Evolutionary conservation across 2,329 filamentous ascomycete species (phyloP), one percentile per base, ranked within the genome.

Genomic region (Tolypocladium ophioglossoides): DNA sequence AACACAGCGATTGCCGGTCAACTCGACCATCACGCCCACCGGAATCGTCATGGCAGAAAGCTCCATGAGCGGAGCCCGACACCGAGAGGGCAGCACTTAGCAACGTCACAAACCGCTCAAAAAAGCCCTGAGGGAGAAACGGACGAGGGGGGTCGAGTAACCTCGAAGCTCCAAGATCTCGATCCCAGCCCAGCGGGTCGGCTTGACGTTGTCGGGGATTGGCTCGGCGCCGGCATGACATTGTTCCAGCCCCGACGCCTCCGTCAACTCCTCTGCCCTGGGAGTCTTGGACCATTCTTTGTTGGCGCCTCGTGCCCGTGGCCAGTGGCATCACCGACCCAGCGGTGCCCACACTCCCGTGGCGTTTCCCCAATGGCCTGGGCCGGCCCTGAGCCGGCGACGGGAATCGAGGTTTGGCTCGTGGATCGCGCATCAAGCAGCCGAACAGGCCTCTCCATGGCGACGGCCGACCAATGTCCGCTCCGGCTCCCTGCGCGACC

Each of bases 391-490:
- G 56, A 59, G 49, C 54, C 53, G 54, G 57, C 59, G 56, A 56
- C 55, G 61, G 53, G 56, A 63, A 68, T 67, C 65, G 64, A 61
- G 55, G 39, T 66, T 65, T 64, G 61, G 64, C 62, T 59, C 57
- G 59, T 55, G 58, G 57, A 68, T 67, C 64, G 51, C 40, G 16
- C 18, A 27, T 27, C 32, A 5, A 24, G 44, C 44, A 9, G 22
- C 44, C 14, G 16, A 11, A 7, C 44, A 27, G 24, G 44, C 16
- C 44, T 30, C 6, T 46, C 9, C 6, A 18, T 11, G 44, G 44
- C 18, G 24, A 47, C 24, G 41, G 39, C 24, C 41, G 14, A 38
- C 41, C 20, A n/a, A n/a, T 16, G 18, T 32, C 44, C 18, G 44
- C 27, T 5, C 44, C 44, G 44, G 44, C 8, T 27, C 44, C 44